Conservation (phyloP, 768 basidiomycete species). For the Chlorophyllum brunneum region DNA sequence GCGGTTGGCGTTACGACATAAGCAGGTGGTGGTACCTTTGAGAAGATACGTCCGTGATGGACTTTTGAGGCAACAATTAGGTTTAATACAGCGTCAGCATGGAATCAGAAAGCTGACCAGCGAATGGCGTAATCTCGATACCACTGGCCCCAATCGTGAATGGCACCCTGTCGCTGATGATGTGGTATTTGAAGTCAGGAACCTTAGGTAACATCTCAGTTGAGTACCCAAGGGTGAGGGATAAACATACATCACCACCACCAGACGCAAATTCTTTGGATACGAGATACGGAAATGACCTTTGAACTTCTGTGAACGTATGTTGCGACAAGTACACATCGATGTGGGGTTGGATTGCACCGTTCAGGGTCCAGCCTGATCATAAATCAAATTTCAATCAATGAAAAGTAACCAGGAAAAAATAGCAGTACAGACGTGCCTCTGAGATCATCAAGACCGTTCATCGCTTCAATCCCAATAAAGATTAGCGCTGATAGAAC, state of each 20-base stretch:
- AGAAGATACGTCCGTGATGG: slow-evolving; percentile 70
- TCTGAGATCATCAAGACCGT: slow-evolving; percentile 86
- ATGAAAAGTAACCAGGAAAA: slow-evolving; percentile 3
- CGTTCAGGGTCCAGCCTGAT: slow-evolving; percentile 69
- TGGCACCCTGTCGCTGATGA: slow-evolving; percentile 63
- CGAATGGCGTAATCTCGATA: slow-evolving; percentile 61
- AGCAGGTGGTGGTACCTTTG: slow-evolving; percentile 31
- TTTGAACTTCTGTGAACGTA: slow-evolving; percentile 64
- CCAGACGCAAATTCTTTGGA: slow-evolving; percentile 74
- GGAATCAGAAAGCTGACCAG: slow-evolving; percentile 37
- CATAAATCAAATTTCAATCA: slow-evolving; percentile 9
- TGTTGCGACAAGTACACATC: slow-evolving; percentile 68
- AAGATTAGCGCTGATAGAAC: neutral
- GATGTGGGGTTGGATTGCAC: slow-evolving; percentile 63
- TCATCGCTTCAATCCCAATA: slow-evolving; percentile 53
- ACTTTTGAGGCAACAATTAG: slow-evolving; percentile 34
- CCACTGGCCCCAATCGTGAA: slow-evolving; percentile 68
- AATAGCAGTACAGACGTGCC: slow-evolving; percentile 35
- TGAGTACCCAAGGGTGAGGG: neutral
- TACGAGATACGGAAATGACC: slow-evolving; percentile 81
- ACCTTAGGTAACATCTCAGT: slow-evolving; percentile 39
- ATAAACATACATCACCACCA: slow-evolving; percentile 60
- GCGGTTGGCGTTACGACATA: slow-evolving; percentile 37
- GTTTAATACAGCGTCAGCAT: neutral
- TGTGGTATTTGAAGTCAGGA: slow-evolving; percentile 80